Conservation (phyloP, 768 basidiomycete species). For the Pilatotrama ljubarskyi region DNA sequence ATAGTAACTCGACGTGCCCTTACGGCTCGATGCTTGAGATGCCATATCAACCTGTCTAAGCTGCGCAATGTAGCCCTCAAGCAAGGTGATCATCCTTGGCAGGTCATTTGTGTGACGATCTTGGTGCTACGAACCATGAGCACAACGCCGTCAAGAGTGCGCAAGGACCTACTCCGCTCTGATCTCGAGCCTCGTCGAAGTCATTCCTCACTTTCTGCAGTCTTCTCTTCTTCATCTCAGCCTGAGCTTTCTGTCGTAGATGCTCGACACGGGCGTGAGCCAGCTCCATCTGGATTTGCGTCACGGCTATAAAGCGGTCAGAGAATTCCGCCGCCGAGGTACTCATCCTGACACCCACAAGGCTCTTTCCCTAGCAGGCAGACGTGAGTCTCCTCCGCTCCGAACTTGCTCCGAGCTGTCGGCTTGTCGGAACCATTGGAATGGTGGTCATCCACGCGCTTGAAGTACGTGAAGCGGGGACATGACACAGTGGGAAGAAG, state of each 20-base stretch:
- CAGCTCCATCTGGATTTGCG: constrained; percentile 63
- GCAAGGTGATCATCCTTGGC: constrained; percentile 55
- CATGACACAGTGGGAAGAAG: constrained; percentile 73
- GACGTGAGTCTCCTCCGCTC: constrained; percentile 77
- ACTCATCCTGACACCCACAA: constrained; percentile 44
- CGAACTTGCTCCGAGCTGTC: constrained; percentile 72
- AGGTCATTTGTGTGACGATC: constrained; percentile 13
- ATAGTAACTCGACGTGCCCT: constrained; percentile 46
- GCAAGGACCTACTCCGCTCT: neutral
- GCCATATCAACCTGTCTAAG: constrained; percentile 48
- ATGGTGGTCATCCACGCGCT: constrained; percentile 41
- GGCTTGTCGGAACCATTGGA: constrained; percentile 42
- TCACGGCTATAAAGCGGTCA: constrained; percentile 47
- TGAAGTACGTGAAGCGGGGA: constrained; percentile 83
- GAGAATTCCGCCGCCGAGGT: neutral
- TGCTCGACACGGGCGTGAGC: constrained; percentile 55
- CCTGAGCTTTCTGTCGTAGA: constrained; percentile 35
- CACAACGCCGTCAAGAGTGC: neutral
- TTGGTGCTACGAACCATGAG: neutral
- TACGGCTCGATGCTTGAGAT: constrained; percentile 29
- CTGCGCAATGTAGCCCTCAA: constrained; percentile 61
- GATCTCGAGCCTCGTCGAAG: neutral
- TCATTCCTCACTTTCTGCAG: neutral
- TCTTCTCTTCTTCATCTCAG: neutral
- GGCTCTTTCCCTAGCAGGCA: constrained; percentile 77